These are phyloP conservation scores for Ustilago hordei DNA, from an alignment of 1,284 basidiomycete species.

Conservation along the genomic window DNA sequence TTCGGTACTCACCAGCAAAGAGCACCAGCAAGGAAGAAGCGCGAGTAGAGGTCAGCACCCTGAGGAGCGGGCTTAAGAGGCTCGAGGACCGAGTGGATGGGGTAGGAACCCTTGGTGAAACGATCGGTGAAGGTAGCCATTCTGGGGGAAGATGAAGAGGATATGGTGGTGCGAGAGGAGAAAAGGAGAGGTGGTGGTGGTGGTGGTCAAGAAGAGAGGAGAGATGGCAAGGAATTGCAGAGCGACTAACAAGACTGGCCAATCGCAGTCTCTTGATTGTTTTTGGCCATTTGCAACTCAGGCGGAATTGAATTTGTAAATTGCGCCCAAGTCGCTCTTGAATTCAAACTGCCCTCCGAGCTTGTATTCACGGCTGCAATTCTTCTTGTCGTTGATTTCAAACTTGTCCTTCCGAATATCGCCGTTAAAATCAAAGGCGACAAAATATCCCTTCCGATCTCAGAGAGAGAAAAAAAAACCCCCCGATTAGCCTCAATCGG, in stretches of 20 bases:
- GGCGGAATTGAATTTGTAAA: neutral
- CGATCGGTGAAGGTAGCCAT: slow-evolving; percentile 56
- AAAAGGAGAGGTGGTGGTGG: slow-evolving; percentile 14
- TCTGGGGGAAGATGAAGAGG: slow-evolving; percentile 13
- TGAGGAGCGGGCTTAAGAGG: slow-evolving; percentile 54
- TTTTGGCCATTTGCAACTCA: neutral
- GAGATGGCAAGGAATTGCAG: neutral
- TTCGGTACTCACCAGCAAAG: slow-evolving; percentile 75
- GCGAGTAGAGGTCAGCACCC: slow-evolving; percentile 70
- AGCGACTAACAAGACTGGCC: neutral
- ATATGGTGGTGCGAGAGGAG: slow-evolving; percentile 4
- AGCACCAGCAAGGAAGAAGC: slow-evolving; percentile 82
- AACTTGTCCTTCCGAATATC: slow-evolving; percentile 35
- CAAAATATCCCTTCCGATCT: too few species aligned
- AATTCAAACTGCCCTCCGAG: neutral
- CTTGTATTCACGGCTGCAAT: slow-evolving; percentile 20
- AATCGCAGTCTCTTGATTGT: slow-evolving; percentile 7
- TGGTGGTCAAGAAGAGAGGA: slow-evolving; percentile 1
- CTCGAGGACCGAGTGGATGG: slow-evolving; percentile 61
- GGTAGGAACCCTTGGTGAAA: slow-evolving; percentile 61
- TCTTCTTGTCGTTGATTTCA: slow-evolving; percentile 12
- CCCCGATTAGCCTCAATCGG: too few species aligned
- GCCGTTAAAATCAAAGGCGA: slow-evolving; percentile 2
- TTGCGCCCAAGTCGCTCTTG: too few species aligned
- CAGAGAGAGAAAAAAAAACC: too few species aligned